phyloP scores from a whole-genome alignment of 805 yeast species.

The Saturnispora gosingensis region DNA sequence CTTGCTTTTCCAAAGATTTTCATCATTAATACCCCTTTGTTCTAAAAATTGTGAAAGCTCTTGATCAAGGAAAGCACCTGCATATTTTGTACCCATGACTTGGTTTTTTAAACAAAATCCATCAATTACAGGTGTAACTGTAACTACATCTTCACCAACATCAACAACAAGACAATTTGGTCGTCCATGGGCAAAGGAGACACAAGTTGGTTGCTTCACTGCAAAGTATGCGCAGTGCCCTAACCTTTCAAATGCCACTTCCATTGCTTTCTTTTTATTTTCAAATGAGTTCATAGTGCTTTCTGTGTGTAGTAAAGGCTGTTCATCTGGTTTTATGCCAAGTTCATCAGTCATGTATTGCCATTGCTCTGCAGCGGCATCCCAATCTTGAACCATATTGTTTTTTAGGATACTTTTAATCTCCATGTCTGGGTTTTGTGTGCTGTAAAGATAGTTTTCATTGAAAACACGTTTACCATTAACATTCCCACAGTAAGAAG shows the following conservation, averaged over 20 bases:
- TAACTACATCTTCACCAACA: slow-evolving; percentile 67
- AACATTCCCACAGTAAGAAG: slow-evolving; percentile 52
- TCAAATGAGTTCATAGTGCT: slow-evolving; percentile 72
- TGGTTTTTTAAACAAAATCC: slow-evolving; percentile 68
- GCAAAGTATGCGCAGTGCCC: slow-evolving; percentile 73
- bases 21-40: slow-evolving; percentile 26
- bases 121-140: slow-evolving; percentile 77
- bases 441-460: slow-evolving; percentile 25
- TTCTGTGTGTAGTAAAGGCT: slow-evolving; percentile 77
- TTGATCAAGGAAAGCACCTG: slow-evolving; percentile 58
- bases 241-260: slow-evolving; percentile 58
- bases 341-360: slow-evolving; percentile 46
- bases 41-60: slow-evolving; percentile 38
- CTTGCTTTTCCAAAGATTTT: slow-evolving; percentile 43
- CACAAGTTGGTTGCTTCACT: slow-evolving; percentile 78
- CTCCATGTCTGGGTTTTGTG: slow-evolving; percentile 43
- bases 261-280: slow-evolving; percentile 63
- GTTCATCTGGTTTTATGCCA: slow-evolving; percentile 47
- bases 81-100: slow-evolving; percentile 61
- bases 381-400: slow-evolving; percentile 74
- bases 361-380: slow-evolving; percentile 70
- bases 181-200: slow-evolving; percentile 81
- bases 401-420: slow-evolving; percentile 52
- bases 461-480: slow-evolving; percentile 16
- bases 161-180: slow-evolving; percentile 83